Evolutionary conservation across 768 basidiomycete genomes (phyloP).

Genomic region (Mycena chlorophos): DNA sequence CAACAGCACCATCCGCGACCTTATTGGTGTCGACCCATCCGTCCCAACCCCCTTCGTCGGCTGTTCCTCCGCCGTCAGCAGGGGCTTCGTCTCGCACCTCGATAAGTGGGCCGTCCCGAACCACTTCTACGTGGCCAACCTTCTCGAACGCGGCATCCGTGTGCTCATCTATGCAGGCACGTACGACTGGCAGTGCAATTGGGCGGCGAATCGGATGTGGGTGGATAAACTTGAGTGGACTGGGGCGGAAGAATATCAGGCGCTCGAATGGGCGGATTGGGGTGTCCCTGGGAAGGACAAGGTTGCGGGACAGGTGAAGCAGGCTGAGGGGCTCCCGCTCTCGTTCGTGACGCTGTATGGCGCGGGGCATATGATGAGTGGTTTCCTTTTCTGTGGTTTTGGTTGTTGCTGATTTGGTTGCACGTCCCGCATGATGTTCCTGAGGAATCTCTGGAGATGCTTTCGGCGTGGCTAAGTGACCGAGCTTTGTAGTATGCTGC

Average conservation of each 20-base stretch:
- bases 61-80: constrained; percentile 54
- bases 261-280: constrained; percentile 60
- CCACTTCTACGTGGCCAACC: constrained; percentile 62
- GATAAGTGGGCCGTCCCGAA: constrained; percentile 62
- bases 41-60: constrained; percentile 52
- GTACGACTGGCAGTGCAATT: constrained; percentile 81
- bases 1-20: constrained; percentile 48
- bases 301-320: constrained; percentile 49
- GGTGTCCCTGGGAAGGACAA: constrained; percentile 38
- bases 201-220: constrained; percentile 78
- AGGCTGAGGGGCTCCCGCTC: constrained; percentile 26
- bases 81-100: constrained; percentile 53
- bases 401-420: constrained; percentile 26
- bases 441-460: constrained; percentile 59
- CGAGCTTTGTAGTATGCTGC: constrained; percentile 41
- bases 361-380: constrained; percentile 61
- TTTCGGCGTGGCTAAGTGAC: constrained; percentile 61
- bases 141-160: constrained; percentile 76
- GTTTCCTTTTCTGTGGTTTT: constrained; percentile 13
- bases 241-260: constrained; percentile 52
- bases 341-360: constrained; percentile 52
- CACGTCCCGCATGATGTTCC: constrained; percentile 73
- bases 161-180: constrained; percentile 75
- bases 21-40: constrained; percentile 63
- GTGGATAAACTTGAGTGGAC: constrained; percentile 73